Percentiles rank a stretch among this genome's conserved stretches.
These are phyloP conservation scores for Neostapfia colusana DNA, from an alignment of 176 grass and related monocot genomes.

Conservation along the genomic window DNA sequence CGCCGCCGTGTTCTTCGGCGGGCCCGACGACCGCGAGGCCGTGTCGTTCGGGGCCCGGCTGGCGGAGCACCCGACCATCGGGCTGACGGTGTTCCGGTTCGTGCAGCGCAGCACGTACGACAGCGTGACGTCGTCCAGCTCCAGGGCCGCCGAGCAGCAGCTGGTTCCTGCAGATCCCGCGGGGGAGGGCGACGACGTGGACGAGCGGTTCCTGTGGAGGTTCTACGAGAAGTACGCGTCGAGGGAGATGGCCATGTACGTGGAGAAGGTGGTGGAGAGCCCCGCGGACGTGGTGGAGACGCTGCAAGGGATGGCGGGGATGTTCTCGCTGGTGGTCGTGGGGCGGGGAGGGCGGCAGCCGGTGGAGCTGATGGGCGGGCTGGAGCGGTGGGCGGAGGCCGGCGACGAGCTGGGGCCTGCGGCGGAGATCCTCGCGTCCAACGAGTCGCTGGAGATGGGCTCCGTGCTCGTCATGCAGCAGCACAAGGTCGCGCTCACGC, in stretches of 20 bases:
- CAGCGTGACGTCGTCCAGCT: conserved; percentile 26
- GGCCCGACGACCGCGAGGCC: conserved; percentile 56
- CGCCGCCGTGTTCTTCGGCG: conserved; percentile 52
- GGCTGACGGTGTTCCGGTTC: conserved; percentile 52
- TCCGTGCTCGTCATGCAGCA: conserved; percentile 60
- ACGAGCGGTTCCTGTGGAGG: conserved; percentile 51
- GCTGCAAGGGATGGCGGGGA: conserved; percentile 47
- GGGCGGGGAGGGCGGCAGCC: conserved; percentile 46
- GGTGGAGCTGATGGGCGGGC: conserved; percentile 32
- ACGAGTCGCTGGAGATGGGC: conserved; percentile 49
- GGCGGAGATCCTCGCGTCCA: conserved; percentile 49
- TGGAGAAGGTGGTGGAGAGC: conserved; percentile 58
- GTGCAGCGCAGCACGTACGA: conserved; percentile 56
- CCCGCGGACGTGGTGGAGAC: conserved; percentile 49
- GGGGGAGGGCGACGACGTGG: conserved; percentile 1
- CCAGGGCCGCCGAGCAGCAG: background rate
- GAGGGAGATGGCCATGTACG: conserved; percentile 51
- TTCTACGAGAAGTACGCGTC: conserved; percentile 51
- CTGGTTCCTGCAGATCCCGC: too few relatives aligned
- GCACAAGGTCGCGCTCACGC: conserved; percentile 33
- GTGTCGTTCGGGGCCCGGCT: conserved; percentile 45
- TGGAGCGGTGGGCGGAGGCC: conserved; percentile 43
- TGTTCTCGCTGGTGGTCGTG: conserved; percentile 55
- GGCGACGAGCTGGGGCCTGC: conserved; percentile 43
- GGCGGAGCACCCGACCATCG: background rate